These are phyloP conservation scores for Amanita fuliginea DNA, from an alignment of 768 basidiomycete species.

Conservation along the genomic window DNA sequence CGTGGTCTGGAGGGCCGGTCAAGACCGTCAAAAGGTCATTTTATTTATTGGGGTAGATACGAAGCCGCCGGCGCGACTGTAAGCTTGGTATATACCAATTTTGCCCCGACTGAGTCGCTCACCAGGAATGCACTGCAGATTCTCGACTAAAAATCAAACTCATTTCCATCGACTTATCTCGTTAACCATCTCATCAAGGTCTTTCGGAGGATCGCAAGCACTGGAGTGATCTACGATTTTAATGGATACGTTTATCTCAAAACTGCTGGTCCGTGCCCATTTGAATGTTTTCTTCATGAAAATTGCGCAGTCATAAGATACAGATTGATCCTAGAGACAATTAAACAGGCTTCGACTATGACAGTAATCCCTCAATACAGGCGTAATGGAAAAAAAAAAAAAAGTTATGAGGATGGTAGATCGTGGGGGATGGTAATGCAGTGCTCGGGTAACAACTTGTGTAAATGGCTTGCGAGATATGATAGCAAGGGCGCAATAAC, in stretches of 20 bases:
- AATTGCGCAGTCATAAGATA: not conserved
- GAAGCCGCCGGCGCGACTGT: no score
- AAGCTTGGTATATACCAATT: no score
- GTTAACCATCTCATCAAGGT: not conserved
- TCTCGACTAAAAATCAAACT: conserved; percentile 25
- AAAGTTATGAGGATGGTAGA: conserved; percentile 61
- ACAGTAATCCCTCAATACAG: conserved; percentile 75
- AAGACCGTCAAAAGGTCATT: no score
- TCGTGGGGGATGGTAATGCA: conserved; percentile 43
- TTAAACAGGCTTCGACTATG: conserved; percentile 57
- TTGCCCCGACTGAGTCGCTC: no score
- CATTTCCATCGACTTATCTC: not conserved
- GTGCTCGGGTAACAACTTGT: conserved; percentile 27
- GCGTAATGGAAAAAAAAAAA: conserved; percentile 70
- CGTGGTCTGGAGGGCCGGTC: no score
- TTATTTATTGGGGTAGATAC: no score
- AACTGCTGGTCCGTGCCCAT: no score
- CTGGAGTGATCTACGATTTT: no score
- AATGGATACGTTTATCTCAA: no score
- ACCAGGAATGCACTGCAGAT: conserved; percentile 30
- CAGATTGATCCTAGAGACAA: not conserved
- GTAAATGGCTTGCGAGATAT: conserved; percentile 33
- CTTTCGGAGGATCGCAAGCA: no score
- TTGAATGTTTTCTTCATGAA: not conserved
- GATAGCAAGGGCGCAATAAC: conserved; percentile 1